A percentile compares a stretch with the other conserved stretches of the same genome.
phyloP scores from a whole-genome alignment of 805 yeast genomes.

The Saccharomycopsis fodiens region DNA sequence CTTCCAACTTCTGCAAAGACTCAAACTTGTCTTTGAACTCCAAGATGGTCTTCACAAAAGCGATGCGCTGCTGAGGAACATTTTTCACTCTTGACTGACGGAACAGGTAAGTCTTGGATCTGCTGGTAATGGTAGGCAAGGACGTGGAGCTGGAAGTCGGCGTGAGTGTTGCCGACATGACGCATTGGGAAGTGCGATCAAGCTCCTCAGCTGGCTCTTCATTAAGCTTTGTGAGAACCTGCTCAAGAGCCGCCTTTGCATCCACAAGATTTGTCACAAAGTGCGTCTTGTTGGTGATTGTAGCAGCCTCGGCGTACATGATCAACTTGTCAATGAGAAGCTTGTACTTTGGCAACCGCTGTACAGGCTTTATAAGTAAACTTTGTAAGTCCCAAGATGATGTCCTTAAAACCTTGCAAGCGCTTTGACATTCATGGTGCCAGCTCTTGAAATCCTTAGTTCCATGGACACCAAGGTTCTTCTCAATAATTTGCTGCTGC shows the following conservation, averaged over 20 bases:
- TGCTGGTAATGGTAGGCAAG: neutral
- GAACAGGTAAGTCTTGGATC: neutral
- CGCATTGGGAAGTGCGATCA: neutral
- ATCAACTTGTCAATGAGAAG: constrained; percentile 8
- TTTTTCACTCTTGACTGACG: constrained; percentile 3
- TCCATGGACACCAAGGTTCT: constrained; percentile 23
- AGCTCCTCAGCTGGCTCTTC: neutral
- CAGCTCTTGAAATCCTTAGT: constrained; percentile 26
- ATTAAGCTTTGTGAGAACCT: neutral
- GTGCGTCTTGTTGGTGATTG: neutral
- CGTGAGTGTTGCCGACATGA: neutral
- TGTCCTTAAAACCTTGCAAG: constrained; percentile 24
- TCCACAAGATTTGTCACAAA: neutral
- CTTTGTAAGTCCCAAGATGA: constrained; percentile 35
- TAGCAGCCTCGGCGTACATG: neutral
- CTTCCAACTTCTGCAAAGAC: neutral
- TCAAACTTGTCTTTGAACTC: constrained; percentile 15
- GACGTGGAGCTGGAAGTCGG: neutral
- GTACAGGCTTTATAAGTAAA: constrained; percentile 37
- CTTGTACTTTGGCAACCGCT: constrained; percentile 33
- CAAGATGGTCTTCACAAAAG: constrained; percentile 9
- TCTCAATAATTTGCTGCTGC: constrained; percentile 22
- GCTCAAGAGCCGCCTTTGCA: neutral
- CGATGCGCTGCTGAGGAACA: constrained; percentile 9
- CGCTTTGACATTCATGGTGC: constrained; percentile 27